phyloP scores from a whole-genome alignment of 345 rosid species.

The Combretum micranthum region DNA sequence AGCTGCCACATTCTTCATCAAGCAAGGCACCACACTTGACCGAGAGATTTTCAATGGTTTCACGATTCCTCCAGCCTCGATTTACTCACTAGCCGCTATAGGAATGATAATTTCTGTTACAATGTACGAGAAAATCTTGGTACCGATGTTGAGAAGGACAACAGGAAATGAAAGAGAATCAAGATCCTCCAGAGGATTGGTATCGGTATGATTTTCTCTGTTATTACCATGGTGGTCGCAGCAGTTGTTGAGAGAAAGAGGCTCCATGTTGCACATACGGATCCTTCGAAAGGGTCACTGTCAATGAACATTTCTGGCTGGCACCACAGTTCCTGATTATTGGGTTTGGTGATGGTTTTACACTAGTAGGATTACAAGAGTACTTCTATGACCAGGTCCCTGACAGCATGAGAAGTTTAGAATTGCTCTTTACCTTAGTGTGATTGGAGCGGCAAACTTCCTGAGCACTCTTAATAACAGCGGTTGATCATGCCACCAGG shows the following conservation, averaged over 20 bases:
- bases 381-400: conserved; percentile 96
- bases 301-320: conserved; percentile 81
- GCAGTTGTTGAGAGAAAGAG: conserved; percentile 73
- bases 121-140: conserved; percentile 45
- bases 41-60: conserved; percentile 36
- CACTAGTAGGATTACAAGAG: conserved; percentile 85
- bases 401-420: conserved; percentile 88
- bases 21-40: conserved; percentile 55
- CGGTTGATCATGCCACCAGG: conserved; percentile 36
- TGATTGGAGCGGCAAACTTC: conserved; percentile 69
- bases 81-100: conserved; percentile 38
- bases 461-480: conserved; percentile 59
- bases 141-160: conserved; percentile 33
- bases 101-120: conserved; percentile 53
- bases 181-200: conserved; percentile 86
- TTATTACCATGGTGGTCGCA: conserved; percentile 53
- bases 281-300: conserved; percentile 31
- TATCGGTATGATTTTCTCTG: conserved; percentile 69
- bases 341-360: conserved; percentile 70
- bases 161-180: conserved; percentile 63
- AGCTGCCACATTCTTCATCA: conserved; percentile 79
- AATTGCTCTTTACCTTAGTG: conserved; percentile 82
- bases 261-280: conserved; percentile 17
- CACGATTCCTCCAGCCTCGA: conserved; percentile 51
- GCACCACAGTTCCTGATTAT: conserved; percentile 73